These are phyloP conservation scores for Calonectria henricotiae DNA, from an alignment of 2,329 filamentous ascomycete species.

Conservation along the genomic window DNA sequence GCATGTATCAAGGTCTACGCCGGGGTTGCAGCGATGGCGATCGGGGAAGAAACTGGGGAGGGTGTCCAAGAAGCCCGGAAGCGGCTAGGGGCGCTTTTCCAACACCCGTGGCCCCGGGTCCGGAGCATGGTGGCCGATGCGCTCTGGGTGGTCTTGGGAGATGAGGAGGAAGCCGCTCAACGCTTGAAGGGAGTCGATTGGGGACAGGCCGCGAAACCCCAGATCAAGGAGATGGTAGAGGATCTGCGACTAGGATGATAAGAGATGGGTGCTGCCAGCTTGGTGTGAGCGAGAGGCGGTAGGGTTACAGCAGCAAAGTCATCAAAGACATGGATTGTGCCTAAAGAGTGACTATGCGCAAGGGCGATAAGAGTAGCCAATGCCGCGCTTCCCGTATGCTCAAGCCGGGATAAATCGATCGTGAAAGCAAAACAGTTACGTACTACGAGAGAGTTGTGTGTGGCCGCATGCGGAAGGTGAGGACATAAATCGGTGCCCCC, in stretches of 20 bases:
- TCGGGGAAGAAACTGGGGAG: slow-evolving; percentile 57
- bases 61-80: slow-evolving; percentile 72
- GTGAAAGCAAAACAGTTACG: slow-evolving; percentile 9
- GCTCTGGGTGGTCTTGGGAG: slow-evolving; percentile 67
- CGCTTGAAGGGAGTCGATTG: slow-evolving; percentile 72
- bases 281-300: slow-evolving; percentile 27
- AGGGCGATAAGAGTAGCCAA: slow-evolving; percentile 29
- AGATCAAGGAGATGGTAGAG: slow-evolving; percentile 63
- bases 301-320: slow-evolving; percentile 34
- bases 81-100: slow-evolving; percentile 81
- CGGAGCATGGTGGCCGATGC: slow-evolving; percentile 74
- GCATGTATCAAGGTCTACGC: slow-evolving; percentile 87
- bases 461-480: slow-evolving; percentile 34
- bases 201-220: slow-evolving; percentile 68
- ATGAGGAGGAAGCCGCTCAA: slow-evolving; percentile 51
- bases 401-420: slow-evolving; percentile 34
- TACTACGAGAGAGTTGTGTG: slow-evolving; percentile 1
- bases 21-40: slow-evolving; percentile 69
- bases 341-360: slow-evolving; percentile 43
- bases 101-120: slow-evolving; percentile 88
- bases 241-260: slow-evolving; percentile 60
- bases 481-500: background rate
- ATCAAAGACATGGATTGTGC: slow-evolving; percentile 40
- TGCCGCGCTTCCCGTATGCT: slow-evolving; percentile 8
- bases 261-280: slow-evolving; percentile 29